phyloP scores from a whole-genome alignment of 1,284 basidiomycete species.

The Cryptococcus wingfieldii region DNA sequence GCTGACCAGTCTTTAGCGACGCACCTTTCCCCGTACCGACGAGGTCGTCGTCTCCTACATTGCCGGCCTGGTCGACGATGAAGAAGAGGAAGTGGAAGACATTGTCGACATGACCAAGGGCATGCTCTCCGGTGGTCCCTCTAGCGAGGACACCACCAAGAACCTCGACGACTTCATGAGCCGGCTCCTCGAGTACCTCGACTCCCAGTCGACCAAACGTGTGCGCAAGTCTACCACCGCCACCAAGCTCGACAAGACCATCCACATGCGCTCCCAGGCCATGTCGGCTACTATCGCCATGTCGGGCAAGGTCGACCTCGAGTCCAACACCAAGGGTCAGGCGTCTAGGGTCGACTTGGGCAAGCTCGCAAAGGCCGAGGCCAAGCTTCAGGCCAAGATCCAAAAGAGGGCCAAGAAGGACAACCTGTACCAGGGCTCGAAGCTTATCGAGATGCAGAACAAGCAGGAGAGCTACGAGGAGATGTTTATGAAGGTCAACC shows the following conservation, averaged over 20 bases:
- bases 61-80: constrained; percentile 85
- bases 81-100: constrained; percentile 79
- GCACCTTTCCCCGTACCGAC: constrained; percentile 78
- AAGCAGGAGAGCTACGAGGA: constrained; percentile 98
- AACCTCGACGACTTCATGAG: constrained; percentile 47
- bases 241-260: constrained; percentile 82
- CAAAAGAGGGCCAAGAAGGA: constrained; percentile 72
- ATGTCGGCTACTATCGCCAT: constrained; percentile 81
- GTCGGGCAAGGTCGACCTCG: constrained; percentile 82
- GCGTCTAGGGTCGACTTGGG: constrained; percentile 95
- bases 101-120: constrained; percentile 71
- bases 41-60: constrained; percentile 91
- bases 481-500: constrained; percentile 99
- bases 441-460: constrained; percentile 85
- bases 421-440: constrained; percentile 92
- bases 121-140: constrained; percentile 55
- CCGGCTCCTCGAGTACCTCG: constrained; percentile 64
- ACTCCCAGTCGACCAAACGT: constrained; percentile 59
- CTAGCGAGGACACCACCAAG: constrained; percentile 34
- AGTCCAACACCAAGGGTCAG: constrained; percentile 90
- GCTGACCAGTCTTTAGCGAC: constrained; percentile 49
- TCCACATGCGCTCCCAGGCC: constrained; percentile 81
- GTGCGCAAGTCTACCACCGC: constrained; percentile 52
- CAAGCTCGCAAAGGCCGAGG: constrained; percentile 97
- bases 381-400: constrained; percentile 95